A percentile compares a stretch with the other conserved stretches of the same genome.
Evolutionary conservation across 2,329 filamentous ascomycete genomes (phyloP).

Genomic region (Onygenales sp.): DNA sequence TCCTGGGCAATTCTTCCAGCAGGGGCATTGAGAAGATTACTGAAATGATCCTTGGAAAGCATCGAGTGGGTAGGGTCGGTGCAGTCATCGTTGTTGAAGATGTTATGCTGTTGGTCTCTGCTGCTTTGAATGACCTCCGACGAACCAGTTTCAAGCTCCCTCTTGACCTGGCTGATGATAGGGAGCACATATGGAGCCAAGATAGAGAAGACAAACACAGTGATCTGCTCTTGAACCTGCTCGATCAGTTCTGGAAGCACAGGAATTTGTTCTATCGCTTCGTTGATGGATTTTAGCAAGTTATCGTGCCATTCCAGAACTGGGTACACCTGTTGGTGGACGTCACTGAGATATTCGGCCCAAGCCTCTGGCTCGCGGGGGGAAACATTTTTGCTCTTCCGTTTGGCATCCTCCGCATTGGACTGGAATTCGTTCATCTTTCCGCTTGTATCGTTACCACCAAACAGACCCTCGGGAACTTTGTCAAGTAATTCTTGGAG

Average conservation of each 20-base stretch:
- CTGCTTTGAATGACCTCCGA: slow-evolving; percentile 81
- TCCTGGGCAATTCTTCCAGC: slow-evolving; percentile 73
- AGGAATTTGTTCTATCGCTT: slow-evolving; percentile 76
- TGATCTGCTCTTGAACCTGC: slow-evolving; percentile 78
- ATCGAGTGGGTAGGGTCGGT: slow-evolving; percentile 88
- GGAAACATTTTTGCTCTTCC: slow-evolving; percentile 63
- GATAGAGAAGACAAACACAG: slow-evolving; percentile 82
- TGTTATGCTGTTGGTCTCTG: slow-evolving; percentile 71
- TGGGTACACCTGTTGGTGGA: slow-evolving; percentile 74
- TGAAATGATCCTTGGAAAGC: slow-evolving; percentile 93
- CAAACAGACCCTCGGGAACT: slow-evolving; percentile 72
- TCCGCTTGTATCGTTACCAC: slow-evolving; percentile 51
- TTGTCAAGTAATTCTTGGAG: slow-evolving; percentile 72
- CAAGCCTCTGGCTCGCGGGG: slow-evolving; percentile 78
- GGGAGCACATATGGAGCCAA: slow-evolving; percentile 82
- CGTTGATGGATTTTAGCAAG: slow-evolving; percentile 66
- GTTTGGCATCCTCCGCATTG: slow-evolving; percentile 64
- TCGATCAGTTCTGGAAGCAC: slow-evolving; percentile 77
- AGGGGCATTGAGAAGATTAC: slow-evolving; percentile 79
- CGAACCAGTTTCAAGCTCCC: slow-evolving; percentile 75
- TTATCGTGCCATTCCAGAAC: slow-evolving; percentile 87
- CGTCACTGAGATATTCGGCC: slow-evolving; percentile 62
- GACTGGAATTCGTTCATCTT: slow-evolving; percentile 72
- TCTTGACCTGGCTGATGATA: slow-evolving; percentile 77
- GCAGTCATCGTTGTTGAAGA: slow-evolving; percentile 69